phyloP scores from a whole-genome alignment of 2,329 filamentous ascomycete genomes.

The Fusarium albidum region DNA sequence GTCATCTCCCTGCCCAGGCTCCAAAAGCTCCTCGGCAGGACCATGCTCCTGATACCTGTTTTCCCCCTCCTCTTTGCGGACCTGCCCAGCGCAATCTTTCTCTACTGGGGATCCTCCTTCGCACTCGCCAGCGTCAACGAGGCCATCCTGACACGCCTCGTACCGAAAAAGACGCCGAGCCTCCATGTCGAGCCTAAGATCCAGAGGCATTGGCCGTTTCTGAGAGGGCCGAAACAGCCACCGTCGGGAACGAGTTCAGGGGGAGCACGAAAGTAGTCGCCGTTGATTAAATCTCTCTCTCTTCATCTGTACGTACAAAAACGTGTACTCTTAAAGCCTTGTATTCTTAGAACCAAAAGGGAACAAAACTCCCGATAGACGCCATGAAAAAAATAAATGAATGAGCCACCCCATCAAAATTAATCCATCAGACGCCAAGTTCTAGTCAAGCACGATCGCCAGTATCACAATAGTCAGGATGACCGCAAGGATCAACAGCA shows the following conservation, averaged over 20 bases:
- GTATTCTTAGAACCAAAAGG: conserved; percentile 29
- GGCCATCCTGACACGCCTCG: conserved; percentile 37
- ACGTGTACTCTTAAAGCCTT: conserved; percentile 30
- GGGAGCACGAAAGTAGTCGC: not conserved
- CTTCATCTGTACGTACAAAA: conserved; percentile 32
- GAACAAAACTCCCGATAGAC: conserved; percentile 34
- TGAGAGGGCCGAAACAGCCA: conserved; percentile 20
- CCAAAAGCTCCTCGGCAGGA: conserved; percentile 41
- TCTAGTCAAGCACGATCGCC: conserved; percentile 79
- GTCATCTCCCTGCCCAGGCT: conserved; percentile 33
- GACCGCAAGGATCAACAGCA: conserved; percentile 86
- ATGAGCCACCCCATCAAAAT: conserved; percentile 23
- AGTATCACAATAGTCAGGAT: conserved; percentile 90
- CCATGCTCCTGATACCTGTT: conserved; percentile 44
- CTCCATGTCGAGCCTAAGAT: conserved; percentile 23
- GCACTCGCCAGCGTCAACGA: conserved; percentile 46
- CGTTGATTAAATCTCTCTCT: conserved; percentile 22
- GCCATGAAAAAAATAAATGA: conserved; percentile 28
- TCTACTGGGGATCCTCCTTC: conserved; percentile 52
- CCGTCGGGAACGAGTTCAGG: not conserved
- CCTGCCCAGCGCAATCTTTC: conserved; percentile 50
- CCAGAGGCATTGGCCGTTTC: conserved; percentile 30
- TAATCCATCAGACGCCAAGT: conserved; percentile 19
- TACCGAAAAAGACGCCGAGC: conserved; percentile 27
- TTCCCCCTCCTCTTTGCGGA: conserved; percentile 46